Base-by-base conservation (phyloP, 257 asterid genomes). In the Cinchona pubescens region DNA sequence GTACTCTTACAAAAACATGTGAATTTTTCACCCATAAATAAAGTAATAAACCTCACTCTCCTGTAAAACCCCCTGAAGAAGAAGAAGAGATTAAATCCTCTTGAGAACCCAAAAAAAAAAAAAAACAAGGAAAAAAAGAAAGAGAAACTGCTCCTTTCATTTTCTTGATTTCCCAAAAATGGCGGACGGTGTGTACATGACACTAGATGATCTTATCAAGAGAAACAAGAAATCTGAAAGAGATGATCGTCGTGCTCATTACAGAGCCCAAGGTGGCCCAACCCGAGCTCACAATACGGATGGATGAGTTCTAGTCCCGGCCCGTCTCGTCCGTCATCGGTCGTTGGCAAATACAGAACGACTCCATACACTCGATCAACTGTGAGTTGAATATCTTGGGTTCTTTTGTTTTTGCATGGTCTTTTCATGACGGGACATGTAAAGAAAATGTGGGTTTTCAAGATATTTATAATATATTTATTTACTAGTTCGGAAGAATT, bases 141-240 rank as follows among this genome's bases (percentile, higher is more conserved):
- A n/a, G n/a, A n/a, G n/a, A n/a, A 5, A 5, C 40, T 37, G 5
- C 40, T 5, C 40, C 66, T 12, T n/a, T 67, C 32, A 29, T 23
- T 32, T 1, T 65, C 7, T 55, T 48, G 58, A 19, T 46, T 40
- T 9, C 25, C 3, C 1, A 14, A 40, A 70, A 68, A 73, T 81
- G 76, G 78, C 53, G 15, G 67, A 61, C 14, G 76, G 67, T 69
- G 83, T 85, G 65, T 89, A 88, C 67, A 75, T 82, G 81, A 34
- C 88, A 3, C 87, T 88, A 16, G 89, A 83, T 35, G 89, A 88
- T 38, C 75, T 79, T 51, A 78, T 80, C 80, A 74, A 78, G 70
- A 80, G 45, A 73, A 84, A 58, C 84, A 76, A 70, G 59, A 25
- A 63, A 53, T 34, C 58, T 32, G 68, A 29, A 25, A 29, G 38